These are phyloP conservation scores for Solanum ossicruentum DNA, from an alignment of 257 asterid species.

Conservation along the genomic window DNA sequence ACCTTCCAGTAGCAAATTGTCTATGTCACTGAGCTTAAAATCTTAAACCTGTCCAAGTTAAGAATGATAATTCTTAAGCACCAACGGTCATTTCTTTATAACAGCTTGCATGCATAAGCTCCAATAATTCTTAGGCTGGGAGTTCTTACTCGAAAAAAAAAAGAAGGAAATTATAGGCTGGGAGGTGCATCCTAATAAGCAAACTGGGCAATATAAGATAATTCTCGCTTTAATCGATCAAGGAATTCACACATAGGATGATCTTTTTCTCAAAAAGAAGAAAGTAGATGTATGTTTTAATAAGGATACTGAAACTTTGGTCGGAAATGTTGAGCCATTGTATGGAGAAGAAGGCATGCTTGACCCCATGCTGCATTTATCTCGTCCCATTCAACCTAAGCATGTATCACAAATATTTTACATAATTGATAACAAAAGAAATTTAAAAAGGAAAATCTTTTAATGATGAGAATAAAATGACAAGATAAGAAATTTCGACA, in stretches of 20 bases:
- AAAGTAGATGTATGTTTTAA: not conserved
- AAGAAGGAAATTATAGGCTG: not conserved
- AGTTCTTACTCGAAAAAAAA: not conserved
- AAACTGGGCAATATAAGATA: not conserved
- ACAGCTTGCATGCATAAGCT: not conserved
- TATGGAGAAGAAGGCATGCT: constrained; percentile 96
- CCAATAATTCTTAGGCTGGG: not conserved
- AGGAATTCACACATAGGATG: not conserved
- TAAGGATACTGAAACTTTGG: constrained; percentile 90
- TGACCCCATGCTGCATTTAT: constrained; percentile 99
- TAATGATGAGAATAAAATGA: not conserved
- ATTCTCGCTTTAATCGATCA: not conserved
- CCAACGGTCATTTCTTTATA: not conserved
- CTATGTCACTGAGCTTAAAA: not conserved
- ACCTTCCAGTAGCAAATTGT: not conserved
- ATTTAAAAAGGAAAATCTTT: not conserved
- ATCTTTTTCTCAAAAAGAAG: not conserved
- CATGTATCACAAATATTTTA: not conserved
- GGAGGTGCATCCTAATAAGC: not conserved
- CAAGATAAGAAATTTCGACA: not conserved
- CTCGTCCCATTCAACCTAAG: constrained; percentile 99
- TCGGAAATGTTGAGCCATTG: constrained; percentile 93
- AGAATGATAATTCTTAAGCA: not conserved
- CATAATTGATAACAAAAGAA: not conserved
- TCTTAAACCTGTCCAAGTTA: not conserved